Evolutionary conservation across 2,329 filamentous ascomycete species (phyloP).

Genomic region (Alternaria incomplexa): DNA sequence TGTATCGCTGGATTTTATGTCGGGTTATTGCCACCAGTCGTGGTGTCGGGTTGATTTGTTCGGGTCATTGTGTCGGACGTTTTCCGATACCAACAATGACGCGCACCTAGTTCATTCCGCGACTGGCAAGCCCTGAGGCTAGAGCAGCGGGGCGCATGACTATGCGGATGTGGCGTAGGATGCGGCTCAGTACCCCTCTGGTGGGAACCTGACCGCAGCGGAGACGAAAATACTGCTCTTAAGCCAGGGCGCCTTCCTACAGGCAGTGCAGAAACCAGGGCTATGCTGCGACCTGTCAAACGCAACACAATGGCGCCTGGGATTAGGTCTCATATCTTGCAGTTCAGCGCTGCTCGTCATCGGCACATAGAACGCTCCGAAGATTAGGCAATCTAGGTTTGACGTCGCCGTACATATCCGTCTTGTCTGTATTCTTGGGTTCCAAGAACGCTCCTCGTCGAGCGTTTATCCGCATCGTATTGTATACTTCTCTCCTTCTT

Average conservation of each 20-base stretch:
- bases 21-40: not conserved
- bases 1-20: not conserved
- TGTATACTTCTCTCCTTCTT: not conserved
- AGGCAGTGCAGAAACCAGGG: slow-evolving; percentile 8
- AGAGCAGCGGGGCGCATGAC: slow-evolving; percentile 22
- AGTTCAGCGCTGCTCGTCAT: slow-evolving; percentile 13
- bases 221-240: slow-evolving; percentile 23
- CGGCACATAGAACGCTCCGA: slow-evolving; percentile 22
- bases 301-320: slow-evolving; percentile 4
- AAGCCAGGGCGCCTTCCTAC: slow-evolving; percentile 4
- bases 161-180: slow-evolving; percentile 2
- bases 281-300: slow-evolving; percentile 11
- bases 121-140: slow-evolving; percentile 15
- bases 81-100: slow-evolving; percentile 3
- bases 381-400: slow-evolving; percentile 16
- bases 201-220: slow-evolving; percentile 20
- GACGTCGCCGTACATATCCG: slow-evolving; percentile 17
- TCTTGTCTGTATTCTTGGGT: slow-evolving; percentile 13
- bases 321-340: slow-evolving; percentile 1
- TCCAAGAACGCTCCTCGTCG: not conserved
- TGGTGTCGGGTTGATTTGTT: not conserved
- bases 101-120: not conserved
- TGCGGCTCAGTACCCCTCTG: slow-evolving; percentile 8
- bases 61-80: not conserved
- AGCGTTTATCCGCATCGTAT: not conserved